A percentile compares a stretch with the other conserved stretches of the same genome.
Evolutionary conservation across 225 moss, liverwort and hornwort species (phyloP).

Genomic region (Rhytidiadelphus loreus): DNA sequence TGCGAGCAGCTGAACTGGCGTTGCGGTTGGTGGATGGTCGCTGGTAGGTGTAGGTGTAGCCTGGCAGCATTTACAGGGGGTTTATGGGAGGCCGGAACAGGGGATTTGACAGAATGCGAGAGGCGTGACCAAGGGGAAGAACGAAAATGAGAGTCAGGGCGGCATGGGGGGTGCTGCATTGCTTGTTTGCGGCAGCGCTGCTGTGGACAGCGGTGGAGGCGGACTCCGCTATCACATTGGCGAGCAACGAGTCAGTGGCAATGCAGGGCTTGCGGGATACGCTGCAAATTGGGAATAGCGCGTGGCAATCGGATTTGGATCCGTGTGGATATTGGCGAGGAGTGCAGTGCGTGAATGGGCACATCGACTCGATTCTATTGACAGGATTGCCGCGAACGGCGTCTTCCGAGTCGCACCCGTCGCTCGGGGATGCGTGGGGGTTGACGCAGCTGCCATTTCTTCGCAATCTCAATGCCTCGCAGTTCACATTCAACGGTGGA

Average conservation of each 20-base stretch:
- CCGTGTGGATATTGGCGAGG: conserved; percentile 67
- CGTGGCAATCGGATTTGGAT: conserved; percentile 53
- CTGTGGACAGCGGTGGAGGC: neutral
- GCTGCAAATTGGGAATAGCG: conserved; percentile 4
- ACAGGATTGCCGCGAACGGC: conserved; percentile 2
- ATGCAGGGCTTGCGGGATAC: conserved; percentile 16
- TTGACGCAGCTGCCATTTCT: conserved; percentile 43
- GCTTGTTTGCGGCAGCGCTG: neutral
- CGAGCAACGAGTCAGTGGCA: conserved; percentile 16
- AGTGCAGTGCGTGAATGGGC: conserved; percentile 50
- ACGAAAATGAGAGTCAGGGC: conserved; percentile 28
- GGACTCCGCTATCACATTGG: neutral
- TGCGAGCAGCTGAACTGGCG: neutral
- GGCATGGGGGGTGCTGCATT: conserved; percentile 21
- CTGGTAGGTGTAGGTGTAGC: neutral
- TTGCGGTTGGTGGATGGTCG: neutral
- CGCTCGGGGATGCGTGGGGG: neutral
- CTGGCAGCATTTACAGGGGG: neutral
- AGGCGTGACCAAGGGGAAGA: neutral
- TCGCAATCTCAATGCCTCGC: conserved; percentile 60
- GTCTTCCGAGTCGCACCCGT: neutral
- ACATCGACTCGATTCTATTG: conserved; percentile 29
- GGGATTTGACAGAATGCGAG: conserved; percentile 17
- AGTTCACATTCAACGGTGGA: conserved; percentile 15
- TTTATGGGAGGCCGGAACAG: neutral